Evolutionary conservation across 2,329 filamentous ascomycete genomes (phyloP).

Genomic region (Boeremia lycopersici): DNA sequence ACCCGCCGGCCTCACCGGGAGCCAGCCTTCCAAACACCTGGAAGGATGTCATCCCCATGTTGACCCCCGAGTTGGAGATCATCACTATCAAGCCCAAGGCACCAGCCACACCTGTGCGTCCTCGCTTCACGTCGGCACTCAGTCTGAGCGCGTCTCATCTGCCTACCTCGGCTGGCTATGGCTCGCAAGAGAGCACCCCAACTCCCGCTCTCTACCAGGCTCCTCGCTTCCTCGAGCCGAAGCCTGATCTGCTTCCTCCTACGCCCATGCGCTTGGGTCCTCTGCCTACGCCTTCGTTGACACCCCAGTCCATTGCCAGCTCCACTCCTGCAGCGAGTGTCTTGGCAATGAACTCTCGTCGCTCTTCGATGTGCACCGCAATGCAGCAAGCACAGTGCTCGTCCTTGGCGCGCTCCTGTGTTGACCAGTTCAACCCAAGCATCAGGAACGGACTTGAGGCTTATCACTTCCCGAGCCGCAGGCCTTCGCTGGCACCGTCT

Average conservation of each 20-base stretch:
- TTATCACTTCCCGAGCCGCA: slow-evolving; percentile 53
- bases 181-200: slow-evolving; percentile 52
- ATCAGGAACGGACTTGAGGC: slow-evolving; percentile 52
- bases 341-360: slow-evolving; percentile 54
- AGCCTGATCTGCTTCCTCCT: slow-evolving; percentile 55
- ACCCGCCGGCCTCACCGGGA: slow-evolving; percentile 50
- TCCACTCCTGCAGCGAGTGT: slow-evolving; percentile 68
- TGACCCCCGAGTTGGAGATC: slow-evolving; percentile 64
- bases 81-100: slow-evolving; percentile 48
- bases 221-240: slow-evolving; percentile 59
- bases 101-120: slow-evolving; percentile 34
- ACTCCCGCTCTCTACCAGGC: slow-evolving; percentile 49
- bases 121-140: slow-evolving; percentile 31
- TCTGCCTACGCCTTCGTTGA: slow-evolving; percentile 67
- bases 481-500: slow-evolving; percentile 57
- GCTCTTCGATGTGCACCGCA: slow-evolving; percentile 63
- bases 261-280: slow-evolving; percentile 63
- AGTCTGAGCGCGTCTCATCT: slow-evolving; percentile 31
- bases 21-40: slow-evolving; percentile 48
- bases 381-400: slow-evolving; percentile 64
- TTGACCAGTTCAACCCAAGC: slow-evolving; percentile 56
- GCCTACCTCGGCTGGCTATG: slow-evolving; percentile 30
- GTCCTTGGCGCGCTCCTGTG: slow-evolving; percentile 60
- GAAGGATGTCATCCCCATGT: slow-evolving; percentile 58
- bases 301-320: slow-evolving; percentile 60